phyloP scores from a whole-genome alignment of 129 eudicot genomes.

The Chrysanthemum makinoi region DNA sequence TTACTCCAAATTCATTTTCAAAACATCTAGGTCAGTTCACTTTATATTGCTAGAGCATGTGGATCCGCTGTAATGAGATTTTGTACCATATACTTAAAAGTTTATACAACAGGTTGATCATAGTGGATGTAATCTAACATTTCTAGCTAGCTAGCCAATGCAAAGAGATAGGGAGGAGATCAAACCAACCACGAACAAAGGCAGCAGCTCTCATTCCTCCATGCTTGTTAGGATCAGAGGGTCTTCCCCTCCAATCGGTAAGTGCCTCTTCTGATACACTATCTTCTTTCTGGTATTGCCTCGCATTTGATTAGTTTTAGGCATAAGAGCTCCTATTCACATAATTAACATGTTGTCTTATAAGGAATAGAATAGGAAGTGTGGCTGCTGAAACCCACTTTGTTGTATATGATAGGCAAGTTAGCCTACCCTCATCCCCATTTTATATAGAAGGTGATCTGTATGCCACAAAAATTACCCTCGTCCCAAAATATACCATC shows the following conservation, averaged over 20 bases:
- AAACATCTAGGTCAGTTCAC: too few relatives aligned
- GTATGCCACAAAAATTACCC: neutral
- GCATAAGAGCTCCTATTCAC: neutral
- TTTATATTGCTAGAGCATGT: too few relatives aligned
- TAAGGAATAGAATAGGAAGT: neutral
- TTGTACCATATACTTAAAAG: too few relatives aligned
- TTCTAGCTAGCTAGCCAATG: neutral
- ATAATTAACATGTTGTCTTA: slow-evolving; percentile 1
- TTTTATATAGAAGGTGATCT: neutral
- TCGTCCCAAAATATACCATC: too few relatives aligned
- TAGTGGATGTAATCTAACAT: neutral
- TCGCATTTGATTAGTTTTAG: too few relatives aligned
- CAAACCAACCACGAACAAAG: slow-evolving; percentile 64
- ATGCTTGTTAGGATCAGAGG: slow-evolving; percentile 58
- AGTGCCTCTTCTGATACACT: neutral
- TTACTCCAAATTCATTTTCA: neutral
- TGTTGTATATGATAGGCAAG: neutral
- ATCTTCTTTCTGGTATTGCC: neutral
- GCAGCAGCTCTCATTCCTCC: slow-evolving; percentile 90
- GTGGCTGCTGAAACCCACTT: neutral
- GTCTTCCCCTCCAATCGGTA: slow-evolving; percentile 84
- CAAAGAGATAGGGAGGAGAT: too few relatives aligned
- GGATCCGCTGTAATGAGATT: too few relatives aligned
- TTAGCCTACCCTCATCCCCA: slow-evolving; percentile 1
- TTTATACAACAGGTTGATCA: neutral